Evolutionary conservation across 108 stramenopile species (phyloP).

Genomic region (Skeletonema menzelii): DNA sequence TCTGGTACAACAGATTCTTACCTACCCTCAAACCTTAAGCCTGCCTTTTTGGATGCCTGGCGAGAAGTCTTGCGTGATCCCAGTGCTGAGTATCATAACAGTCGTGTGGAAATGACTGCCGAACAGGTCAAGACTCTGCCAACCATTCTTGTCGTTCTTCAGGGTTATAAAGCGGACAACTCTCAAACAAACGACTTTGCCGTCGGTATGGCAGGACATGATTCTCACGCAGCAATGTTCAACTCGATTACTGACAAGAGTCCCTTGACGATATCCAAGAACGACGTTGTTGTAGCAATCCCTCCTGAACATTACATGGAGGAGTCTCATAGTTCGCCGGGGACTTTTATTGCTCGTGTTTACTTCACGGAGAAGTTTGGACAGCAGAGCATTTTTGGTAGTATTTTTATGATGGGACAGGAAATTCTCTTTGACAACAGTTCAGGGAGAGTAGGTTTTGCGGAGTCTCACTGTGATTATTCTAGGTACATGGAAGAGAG

Average conservation of each 20-base stretch:
- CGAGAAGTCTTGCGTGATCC: constrained; percentile 54
- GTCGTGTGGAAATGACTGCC: constrained; percentile 38
- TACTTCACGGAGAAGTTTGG: constrained; percentile 68
- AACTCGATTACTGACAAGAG: constrained; percentile 13
- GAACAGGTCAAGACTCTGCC: constrained; percentile 72
- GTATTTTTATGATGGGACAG: constrained; percentile 94
- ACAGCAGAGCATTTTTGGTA: constrained; percentile 86
- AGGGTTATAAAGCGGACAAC: constrained; percentile 25
- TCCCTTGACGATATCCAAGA: constrained; percentile 46
- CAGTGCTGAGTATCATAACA: constrained; percentile 34
- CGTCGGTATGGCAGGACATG: constrained; percentile 32
- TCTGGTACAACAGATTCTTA: constrained; percentile 98
- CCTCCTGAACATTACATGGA: constrained; percentile 87
- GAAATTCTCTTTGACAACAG: constrained; percentile 90
- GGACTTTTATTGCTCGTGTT: constrained; percentile 63
- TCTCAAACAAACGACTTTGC: constrained; percentile 21
- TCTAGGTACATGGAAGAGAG: constrained; percentile 1
- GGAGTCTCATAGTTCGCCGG: constrained; percentile 9
- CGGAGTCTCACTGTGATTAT: constrained; percentile 86
- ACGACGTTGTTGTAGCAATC: constrained; percentile 77
- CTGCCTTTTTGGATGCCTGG: constrained; percentile 62
- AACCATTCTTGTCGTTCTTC: constrained; percentile 80
- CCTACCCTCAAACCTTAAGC: constrained; percentile 55
- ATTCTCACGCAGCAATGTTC: constrained; percentile 22
- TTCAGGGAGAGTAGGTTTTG: constrained; percentile 81